Base-by-base conservation (phyloP, 768 basidiomycete genomes). In the Boletus rubescentipes region DNA sequence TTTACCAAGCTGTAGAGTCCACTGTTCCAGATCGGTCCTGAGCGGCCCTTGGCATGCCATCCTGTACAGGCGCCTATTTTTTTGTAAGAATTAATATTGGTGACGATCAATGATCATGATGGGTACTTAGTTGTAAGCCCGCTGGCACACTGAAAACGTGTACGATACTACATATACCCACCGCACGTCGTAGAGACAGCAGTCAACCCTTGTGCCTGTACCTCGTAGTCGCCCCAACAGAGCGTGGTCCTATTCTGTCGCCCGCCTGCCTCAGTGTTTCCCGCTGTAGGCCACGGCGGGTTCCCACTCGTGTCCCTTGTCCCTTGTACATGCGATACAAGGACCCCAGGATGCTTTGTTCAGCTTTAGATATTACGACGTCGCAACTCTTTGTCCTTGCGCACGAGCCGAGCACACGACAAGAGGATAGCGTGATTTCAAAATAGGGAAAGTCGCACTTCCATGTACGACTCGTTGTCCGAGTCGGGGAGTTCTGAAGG, bases 1-100 rank as follows among this genome's bases (percentile, higher is more conserved):
- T 49, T 6, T 49, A 54, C 63, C 65, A 66, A 66, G 65, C 65
- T 66, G 65, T 66, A 62, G 57, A 65, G 29, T 31, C 21, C 34
- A 2, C 4, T 4, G 23, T 30, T 50, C 8, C 32, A 23, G 49
- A 53, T 42, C 49, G 14, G 39, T 35, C 51, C 46, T 46, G 43
- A 45, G 43, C 36, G 11, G 23, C 49, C 30, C 48, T 26, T n/a
- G 16, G 29, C 16, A 8, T 58, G 31, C 65, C 65, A 66, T 62
- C 60, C 65, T 66, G 65, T 66, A 67, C 60, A n/a, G 8, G 65
- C 65, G 60, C 34, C 55, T 54, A 54, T 26, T 34, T 26, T 23
- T 14, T 15, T 5, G 15, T n/a, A 26, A n/a, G n/a, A n/a, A n/a
- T 26, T 26, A 26, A 10, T 39, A 32, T 34, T 4, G 36, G n/a